A percentile compares a stretch with the other conserved stretches of the same genome.
Evolutionary conservation across 1,139 yeast genomes (phyloP).

Genomic region (Tardiomyces blankii): DNA sequence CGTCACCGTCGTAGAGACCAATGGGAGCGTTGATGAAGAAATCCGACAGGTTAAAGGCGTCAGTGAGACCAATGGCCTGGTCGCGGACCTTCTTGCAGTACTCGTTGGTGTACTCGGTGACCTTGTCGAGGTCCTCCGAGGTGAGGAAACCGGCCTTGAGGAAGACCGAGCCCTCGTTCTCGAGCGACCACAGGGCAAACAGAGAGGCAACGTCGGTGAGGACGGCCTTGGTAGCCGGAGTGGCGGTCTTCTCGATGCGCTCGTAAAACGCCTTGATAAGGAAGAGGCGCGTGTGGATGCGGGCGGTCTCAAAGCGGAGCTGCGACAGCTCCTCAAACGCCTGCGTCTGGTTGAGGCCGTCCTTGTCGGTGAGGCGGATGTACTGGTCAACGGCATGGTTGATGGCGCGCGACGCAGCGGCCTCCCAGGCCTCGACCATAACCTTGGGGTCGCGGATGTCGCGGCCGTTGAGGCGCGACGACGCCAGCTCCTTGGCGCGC

Average conservation of each 20-base stretch:
- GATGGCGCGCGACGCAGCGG: conserved; percentile 25
- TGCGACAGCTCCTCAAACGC: conserved; percentile 35
- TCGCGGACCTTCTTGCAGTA: conserved; percentile 37
- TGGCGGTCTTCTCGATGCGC: conserved; percentile 19
- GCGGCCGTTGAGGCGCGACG: conserved; percentile 4
- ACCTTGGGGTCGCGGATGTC: conserved; percentile 15
- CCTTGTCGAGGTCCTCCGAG: conserved; percentile 24
- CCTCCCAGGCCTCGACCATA: conserved; percentile 27
- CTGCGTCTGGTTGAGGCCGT: conserved; percentile 21
- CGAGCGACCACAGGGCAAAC: conserved; percentile 63
- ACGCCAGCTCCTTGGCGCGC: conserved; percentile 4
- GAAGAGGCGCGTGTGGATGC: conserved; percentile 31
- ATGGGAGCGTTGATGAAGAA: conserved; percentile 77
- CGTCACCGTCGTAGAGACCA: conserved; percentile 78
- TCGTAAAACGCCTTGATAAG: conserved; percentile 28
- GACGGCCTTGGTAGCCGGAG: conserved; percentile 24
- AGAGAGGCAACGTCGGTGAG: conserved; percentile 42
- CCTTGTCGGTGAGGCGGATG: conserved; percentile 10
- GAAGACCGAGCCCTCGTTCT: conserved; percentile 67
- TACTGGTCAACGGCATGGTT: conserved; percentile 16
- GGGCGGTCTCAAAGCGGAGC: conserved; percentile 33
- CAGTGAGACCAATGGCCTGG: conserved; percentile 71
- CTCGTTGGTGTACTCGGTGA: conserved; percentile 25
- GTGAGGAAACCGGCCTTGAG: conserved; percentile 49
- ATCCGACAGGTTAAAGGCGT: conserved; percentile 79